Evolutionary conservation across 306 rosid species (phyloP).

Genomic region (Corylus americana): DNA sequence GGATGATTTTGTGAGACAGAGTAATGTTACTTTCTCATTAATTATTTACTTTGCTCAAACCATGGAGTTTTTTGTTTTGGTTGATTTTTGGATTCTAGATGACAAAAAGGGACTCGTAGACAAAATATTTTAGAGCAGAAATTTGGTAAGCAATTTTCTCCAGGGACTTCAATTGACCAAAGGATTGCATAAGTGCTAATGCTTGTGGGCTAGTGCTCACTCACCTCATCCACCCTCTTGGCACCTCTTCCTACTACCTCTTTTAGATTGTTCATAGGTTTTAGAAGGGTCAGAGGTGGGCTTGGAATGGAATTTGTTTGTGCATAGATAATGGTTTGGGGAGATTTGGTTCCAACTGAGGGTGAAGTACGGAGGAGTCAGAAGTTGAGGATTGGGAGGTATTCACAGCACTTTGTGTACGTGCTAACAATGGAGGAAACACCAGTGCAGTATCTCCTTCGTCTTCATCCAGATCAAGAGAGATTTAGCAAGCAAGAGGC

Average conservation of each 20-base stretch:
- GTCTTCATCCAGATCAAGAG: conserved; percentile 71
- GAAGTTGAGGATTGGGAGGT: conserved; percentile 68
- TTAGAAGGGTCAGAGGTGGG: too few relatives aligned
- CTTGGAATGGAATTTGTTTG: too few relatives aligned
- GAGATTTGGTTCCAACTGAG: conserved; percentile 41
- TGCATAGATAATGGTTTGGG: too few relatives aligned
- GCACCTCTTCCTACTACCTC: too few relatives aligned
- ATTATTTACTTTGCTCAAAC: neutral
- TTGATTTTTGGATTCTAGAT: conserved; percentile 51
- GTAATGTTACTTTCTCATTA: conserved; percentile 1
- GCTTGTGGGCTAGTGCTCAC: too few relatives aligned
- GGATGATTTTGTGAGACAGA: neutral
- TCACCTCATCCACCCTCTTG: too few relatives aligned
- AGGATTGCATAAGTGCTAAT: too few relatives aligned
- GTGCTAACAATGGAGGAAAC: conserved; percentile 70
- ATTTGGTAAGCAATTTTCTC: too few relatives aligned
- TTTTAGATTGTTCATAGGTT: too few relatives aligned
- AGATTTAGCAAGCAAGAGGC: conserved; percentile 81
- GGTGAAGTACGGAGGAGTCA: conserved; percentile 74
- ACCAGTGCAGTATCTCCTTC: conserved; percentile 65
- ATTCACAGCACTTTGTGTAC: conserved; percentile 68
- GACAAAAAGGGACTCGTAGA: conserved; percentile 91
- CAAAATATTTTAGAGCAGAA: conserved; percentile 78
- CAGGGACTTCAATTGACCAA: too few relatives aligned
- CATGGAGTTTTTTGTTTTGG: conserved; percentile 8